These are phyloP conservation scores for Cyclospora cayetanensis DNA, from an alignment of 169 alveolate species.

Conservation along the genomic window DNA sequence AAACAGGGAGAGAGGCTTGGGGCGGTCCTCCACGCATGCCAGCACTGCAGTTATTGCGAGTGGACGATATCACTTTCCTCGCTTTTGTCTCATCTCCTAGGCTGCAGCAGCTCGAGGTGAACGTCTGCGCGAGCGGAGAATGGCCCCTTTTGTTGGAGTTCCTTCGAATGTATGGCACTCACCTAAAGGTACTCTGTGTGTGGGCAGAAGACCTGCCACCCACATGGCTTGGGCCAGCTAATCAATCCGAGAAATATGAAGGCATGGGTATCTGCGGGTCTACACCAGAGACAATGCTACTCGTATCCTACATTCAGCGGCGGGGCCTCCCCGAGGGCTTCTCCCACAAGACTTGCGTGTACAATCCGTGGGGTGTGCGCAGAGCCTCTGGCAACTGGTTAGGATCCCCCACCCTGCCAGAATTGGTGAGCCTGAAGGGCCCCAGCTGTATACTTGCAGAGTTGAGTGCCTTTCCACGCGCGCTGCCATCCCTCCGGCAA, in stretches of 20 bases:
- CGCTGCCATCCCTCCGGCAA: background rate
- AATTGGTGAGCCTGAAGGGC: background rate
- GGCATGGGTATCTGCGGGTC: no score
- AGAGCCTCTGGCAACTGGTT: no score
- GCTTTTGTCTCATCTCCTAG: background rate
- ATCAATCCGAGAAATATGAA: no score
- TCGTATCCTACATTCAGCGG: background rate
- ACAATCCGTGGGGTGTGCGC: no score
- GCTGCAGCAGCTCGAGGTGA: background rate
- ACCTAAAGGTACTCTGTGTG: background rate
- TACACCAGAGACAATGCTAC: background rate
- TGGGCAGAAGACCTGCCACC: conserved; percentile 28
- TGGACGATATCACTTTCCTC: background rate
- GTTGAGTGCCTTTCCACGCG: background rate
- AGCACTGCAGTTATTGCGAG: background rate
- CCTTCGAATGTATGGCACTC: background rate
- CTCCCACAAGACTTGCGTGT: no score
- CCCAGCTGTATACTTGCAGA: conserved; percentile 4
- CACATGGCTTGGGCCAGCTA: no score
- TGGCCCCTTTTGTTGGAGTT: background rate
- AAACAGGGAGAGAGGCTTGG: background rate
- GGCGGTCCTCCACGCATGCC: background rate
- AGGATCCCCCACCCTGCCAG: background rate
- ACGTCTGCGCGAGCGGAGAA: background rate
- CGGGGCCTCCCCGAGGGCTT: no score